phyloP scores from a whole-genome alignment of 352 stramenopile species.

The Pythium insidiosum region DNA sequence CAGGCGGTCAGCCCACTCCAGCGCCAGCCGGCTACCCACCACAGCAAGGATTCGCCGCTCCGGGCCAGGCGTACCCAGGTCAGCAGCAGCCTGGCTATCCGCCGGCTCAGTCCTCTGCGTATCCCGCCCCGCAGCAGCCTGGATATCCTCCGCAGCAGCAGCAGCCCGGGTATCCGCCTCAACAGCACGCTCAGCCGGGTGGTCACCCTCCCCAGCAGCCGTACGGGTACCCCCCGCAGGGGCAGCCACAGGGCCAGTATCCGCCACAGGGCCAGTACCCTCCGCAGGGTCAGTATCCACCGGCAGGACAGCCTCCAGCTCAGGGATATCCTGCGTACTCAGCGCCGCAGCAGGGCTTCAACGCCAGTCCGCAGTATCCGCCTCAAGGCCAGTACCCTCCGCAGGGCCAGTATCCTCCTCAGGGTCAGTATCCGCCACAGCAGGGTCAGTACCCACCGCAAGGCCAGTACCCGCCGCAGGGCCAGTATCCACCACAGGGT shows the following conservation, averaged over 20 bases:
- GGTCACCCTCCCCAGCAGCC: no score
- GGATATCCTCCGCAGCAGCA: constrained; percentile 16
- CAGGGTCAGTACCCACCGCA: constrained; percentile 12
- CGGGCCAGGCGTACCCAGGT: constrained; percentile 10
- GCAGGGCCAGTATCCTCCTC: constrained; percentile 10
- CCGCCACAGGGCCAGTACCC: no score
- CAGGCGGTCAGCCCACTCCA: constrained; percentile 2
- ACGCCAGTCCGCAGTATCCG: constrained; percentile 15
- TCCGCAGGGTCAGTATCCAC: no score
- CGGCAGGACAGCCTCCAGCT: constrained; percentile 1
- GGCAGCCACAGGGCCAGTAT: no score
- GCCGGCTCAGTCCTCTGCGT: constrained; percentile 1
- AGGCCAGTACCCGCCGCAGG: constrained; percentile 11
- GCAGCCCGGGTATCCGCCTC: constrained; percentile 15
- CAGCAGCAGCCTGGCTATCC: constrained; percentile 19
- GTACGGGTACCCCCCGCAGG: constrained; percentile 19
- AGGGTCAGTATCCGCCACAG: constrained; percentile 13
- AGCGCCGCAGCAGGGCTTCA: background rate
- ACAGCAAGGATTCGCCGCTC: constrained; percentile 8
- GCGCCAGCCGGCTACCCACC: constrained; percentile 18
- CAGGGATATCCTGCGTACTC: constrained; percentile 1
- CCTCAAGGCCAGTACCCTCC: constrained; percentile 13
- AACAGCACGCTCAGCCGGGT: no score
- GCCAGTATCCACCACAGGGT: constrained; percentile 10
- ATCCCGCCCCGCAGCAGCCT: no score